Evolutionary conservation across 306 rosid species (phyloP), one percentile per base, ranked within the genome.

Genomic region (Luffa acutangula): DNA sequence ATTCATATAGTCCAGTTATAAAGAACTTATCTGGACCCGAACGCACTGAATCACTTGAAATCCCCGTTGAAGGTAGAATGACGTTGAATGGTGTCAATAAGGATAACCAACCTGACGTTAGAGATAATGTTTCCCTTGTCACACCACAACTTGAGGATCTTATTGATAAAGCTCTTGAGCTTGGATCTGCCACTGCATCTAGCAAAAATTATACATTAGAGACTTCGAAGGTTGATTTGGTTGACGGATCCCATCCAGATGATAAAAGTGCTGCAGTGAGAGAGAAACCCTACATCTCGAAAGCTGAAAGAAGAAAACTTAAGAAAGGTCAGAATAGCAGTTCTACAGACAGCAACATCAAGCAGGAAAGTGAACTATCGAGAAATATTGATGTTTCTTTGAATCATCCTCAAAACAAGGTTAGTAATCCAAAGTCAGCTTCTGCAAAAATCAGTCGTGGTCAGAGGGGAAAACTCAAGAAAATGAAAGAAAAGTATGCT

Each of bases 401-500:
- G 20, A 80, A 77, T 80, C 81, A 70, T 73, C 83, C 81, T 77
- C 88, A 87, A 67, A 89, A 84, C 85, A 90, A 90, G 60, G 88
- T 80, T 74, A 82, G 78, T 72, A 88, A 80, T 85, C 81, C 80
- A 31, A 88, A 89, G 84, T 80, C 89, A 51, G 86, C 82, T 82
- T 82, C 88, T 87, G 90, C 84, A 84, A 95, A 93, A 84, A 46
- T 70, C 59, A 84, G 93, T 84, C 99, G 97, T 76, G 99, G 99
- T 64, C 96, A 95, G 82, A 90, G 21, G 91, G 88, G 91, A 31
- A 95, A 93, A 81, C 91, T 95, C 76, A 93, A 90, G 89, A 95
- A 95, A 86, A 90, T 95, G 84, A 95, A 91, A 85, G 99, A 88
- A 87, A 95, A 95, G 87, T 95, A 95, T 76, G 99, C 96, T 14